These are phyloP conservation scores for Durio zibethinus DNA, from an alignment of 345 rosid genomes.

Conservation along the genomic window DNA sequence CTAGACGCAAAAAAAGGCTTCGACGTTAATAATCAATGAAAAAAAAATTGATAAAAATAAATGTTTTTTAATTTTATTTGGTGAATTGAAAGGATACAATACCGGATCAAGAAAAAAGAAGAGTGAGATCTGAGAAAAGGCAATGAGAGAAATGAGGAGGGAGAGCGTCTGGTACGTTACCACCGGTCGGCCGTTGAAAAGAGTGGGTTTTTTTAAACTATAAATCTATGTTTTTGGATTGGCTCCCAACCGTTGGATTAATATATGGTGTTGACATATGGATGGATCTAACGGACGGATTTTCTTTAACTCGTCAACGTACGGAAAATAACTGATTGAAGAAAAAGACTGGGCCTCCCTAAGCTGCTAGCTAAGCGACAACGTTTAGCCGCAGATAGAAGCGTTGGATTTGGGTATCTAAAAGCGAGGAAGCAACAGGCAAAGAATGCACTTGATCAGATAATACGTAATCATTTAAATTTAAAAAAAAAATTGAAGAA, in stretches of 20 bases:
- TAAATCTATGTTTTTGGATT: background rate
- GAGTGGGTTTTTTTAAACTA: background rate
- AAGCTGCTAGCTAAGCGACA: background rate
- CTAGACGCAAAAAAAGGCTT: slow-evolving; percentile 4
- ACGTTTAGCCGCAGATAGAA: background rate
- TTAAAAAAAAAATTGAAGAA: too few species aligned
- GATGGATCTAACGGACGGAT: background rate
- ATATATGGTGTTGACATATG: background rate
- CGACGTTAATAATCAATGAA: background rate
- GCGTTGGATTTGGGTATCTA: too few species aligned
- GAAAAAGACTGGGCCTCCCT: background rate
- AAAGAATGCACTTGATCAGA: background rate
- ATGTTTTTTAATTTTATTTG: background rate
- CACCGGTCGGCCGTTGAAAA: slow-evolving; percentile 47
- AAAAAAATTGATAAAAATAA: background rate
- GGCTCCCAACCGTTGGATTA: slow-evolving; percentile 11
- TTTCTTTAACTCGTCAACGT: slow-evolving; percentile 4
- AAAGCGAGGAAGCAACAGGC: background rate
- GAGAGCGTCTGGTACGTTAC: slow-evolving; percentile 34
- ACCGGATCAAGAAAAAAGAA: slow-evolving; percentile 35
- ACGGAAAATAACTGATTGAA: background rate
- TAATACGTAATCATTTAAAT: too few species aligned
- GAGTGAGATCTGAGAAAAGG: slow-evolving; percentile 29
- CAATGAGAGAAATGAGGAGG: slow-evolving; percentile 23
- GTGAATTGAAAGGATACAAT: slow-evolving; percentile 8